phyloP scores from a whole-genome alignment of 139 green algal genomes.

The Gonium pectorale region DNA sequence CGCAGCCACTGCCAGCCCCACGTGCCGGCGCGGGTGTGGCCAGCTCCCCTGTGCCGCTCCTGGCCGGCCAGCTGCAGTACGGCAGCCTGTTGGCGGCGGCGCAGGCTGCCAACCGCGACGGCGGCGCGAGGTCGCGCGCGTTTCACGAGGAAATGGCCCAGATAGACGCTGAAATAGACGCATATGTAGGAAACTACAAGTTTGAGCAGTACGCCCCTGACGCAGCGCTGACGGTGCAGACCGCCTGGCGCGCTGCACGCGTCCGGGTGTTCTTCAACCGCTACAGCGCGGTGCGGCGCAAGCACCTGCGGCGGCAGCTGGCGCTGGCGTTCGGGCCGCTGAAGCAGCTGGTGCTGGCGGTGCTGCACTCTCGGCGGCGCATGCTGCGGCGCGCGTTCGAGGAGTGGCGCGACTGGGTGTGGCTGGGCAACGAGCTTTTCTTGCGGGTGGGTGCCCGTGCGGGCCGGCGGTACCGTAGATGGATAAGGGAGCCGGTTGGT shows the following conservation, averaged over 20 bases:
- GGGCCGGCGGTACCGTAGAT: too few species aligned
- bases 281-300: slow-evolving; percentile 13
- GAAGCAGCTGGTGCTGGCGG: slow-evolving; percentile 45
- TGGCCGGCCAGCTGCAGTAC: slow-evolving; percentile 36
- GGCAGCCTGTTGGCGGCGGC: slow-evolving; percentile 12
- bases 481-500: too few species aligned
- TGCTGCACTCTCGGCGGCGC: slow-evolving; percentile 40
- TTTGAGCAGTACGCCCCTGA: slow-evolving; percentile 42
- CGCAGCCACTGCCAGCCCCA: neutral
- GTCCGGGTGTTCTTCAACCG: slow-evolving; percentile 44
- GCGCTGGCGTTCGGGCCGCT: slow-evolving; percentile 37
- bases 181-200: slow-evolving; percentile 43
- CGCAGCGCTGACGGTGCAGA: slow-evolving; percentile 48
- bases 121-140: neutral
- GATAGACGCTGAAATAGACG: slow-evolving; percentile 46
- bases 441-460: slow-evolving; percentile 39
- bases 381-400: slow-evolving; percentile 48
- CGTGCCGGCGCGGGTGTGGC: neutral
- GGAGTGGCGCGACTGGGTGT: slow-evolving; percentile 54
- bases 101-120: neutral
- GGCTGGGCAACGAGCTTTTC: slow-evolving; percentile 55
- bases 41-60: neutral
- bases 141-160: slow-evolving; percentile 28
- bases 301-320: slow-evolving; percentile 14
- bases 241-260: slow-evolving; percentile 43